phyloP scores from a whole-genome alignment of 805 yeast genomes.

The Sugiyamaella boreocaroliniensis region DNA sequence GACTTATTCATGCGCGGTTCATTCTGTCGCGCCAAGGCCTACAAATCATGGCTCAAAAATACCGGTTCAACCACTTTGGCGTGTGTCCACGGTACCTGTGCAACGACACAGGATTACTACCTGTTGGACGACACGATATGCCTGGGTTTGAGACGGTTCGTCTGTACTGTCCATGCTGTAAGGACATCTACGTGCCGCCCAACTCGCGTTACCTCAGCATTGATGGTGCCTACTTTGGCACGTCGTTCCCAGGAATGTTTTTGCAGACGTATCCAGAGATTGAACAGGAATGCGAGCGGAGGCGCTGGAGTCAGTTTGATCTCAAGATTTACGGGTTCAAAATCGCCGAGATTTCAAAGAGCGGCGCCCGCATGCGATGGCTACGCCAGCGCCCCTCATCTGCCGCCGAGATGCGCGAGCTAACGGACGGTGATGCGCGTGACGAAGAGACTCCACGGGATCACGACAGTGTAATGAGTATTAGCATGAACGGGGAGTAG shows the following conservation, averaged over 20 bases:
- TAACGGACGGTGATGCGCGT: conserved; percentile 9
- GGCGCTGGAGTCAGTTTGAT: conserved; percentile 42
- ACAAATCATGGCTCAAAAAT: conserved; percentile 81
- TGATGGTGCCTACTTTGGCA: conserved; percentile 97
- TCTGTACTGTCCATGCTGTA: conserved; percentile 89
- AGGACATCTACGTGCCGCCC: conserved; percentile 82
- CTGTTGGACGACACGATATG: conserved; percentile 84
- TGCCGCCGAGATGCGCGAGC: conserved; percentile 53
- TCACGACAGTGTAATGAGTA: conserved; percentile 16
- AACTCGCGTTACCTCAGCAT: conserved; percentile 80
- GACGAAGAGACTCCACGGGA: conserved; percentile 29
- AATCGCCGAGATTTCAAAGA: conserved; percentile 60
- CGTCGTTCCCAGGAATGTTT: conserved; percentile 89
- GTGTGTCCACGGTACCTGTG: conserved; percentile 85
- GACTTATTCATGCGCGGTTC: conserved; percentile 88
- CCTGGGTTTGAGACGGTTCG: conserved; percentile 91
- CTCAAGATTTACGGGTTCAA: conserved; percentile 84
- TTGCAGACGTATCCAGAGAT: conserved; percentile 88
- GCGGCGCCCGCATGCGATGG: conserved; percentile 98
- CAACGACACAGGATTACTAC: conserved; percentile 82
- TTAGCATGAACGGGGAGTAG: conserved; percentile 15
- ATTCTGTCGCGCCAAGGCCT: conserved; percentile 85
- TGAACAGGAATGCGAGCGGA: conserved; percentile 62
- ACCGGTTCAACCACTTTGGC: conserved; percentile 84
- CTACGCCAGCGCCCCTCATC: conserved; percentile 69